These are phyloP conservation scores for Xylaria intraflava DNA, from an alignment of 495 filamentous ascomycete species.

Conservation along the genomic window DNA sequence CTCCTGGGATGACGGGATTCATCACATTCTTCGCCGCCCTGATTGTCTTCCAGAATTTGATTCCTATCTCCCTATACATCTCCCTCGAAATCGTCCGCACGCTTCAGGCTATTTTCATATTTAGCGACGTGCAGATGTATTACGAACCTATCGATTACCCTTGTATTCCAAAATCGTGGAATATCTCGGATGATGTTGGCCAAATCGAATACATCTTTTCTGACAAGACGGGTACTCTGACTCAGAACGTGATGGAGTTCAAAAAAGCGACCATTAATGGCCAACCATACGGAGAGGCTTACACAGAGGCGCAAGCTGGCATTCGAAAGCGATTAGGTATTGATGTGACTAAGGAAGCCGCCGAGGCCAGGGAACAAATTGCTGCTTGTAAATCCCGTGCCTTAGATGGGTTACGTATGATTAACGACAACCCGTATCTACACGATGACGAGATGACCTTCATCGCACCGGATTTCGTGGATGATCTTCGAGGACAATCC, in stretches of 20 bases:
- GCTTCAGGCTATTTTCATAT: constrained; percentile 93
- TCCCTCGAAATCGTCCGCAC: constrained; percentile 94
- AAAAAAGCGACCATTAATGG: constrained; percentile 96
- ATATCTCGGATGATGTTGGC: constrained; percentile 95
- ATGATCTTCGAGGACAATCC: constrained; percentile 68
- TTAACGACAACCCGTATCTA: constrained; percentile 88
- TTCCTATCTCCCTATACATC: constrained; percentile 97
- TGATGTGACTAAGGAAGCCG: constrained; percentile 73
- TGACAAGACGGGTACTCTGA: constrained; percentile 97
- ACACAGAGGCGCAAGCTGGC: constrained; percentile 91
- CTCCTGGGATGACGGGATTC: constrained; percentile 73
- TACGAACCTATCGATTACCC: constrained; percentile 89
- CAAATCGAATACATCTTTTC: constrained; percentile 99
- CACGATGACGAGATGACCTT: constrained; percentile 87
- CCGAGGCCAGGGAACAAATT: constrained; percentile 69
- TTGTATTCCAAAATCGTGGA: constrained; percentile 97
- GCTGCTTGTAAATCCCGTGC: constrained; percentile 66
- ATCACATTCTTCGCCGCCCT: constrained; percentile 94
- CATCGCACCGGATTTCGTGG: constrained; percentile 79
- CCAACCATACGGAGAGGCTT: constrained; percentile 90
- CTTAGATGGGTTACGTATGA: constrained; percentile 60
- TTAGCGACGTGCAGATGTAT: constrained; percentile 92
- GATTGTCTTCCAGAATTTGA: constrained; percentile 96
- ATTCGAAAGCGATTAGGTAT: constrained; percentile 88
- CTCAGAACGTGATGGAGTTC: constrained; percentile 99